Conservation (phyloP, 2,329 filamentous ascomycete species). For the Macroventuria anomochaeta region DNA sequence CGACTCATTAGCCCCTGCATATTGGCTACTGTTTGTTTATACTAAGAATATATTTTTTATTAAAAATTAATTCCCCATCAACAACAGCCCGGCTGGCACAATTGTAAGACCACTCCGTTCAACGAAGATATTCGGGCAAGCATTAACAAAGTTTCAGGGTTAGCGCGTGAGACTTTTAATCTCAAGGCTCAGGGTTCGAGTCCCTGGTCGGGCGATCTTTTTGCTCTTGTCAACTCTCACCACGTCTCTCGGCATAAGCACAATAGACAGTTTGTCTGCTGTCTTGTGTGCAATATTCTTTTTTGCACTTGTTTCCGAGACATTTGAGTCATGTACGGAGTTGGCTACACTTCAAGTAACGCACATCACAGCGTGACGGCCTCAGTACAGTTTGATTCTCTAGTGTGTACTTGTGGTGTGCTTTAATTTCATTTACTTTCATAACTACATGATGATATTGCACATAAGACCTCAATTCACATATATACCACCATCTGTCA, state of each 20-base stretch:
- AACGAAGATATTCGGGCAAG: conserved; percentile 2
- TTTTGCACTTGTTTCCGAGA: no score
- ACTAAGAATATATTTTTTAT: no score
- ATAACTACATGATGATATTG: conserved; percentile 3
- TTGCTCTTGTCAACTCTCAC: background rate
- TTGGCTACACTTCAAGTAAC: no score
- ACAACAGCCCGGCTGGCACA: conserved; percentile 12
- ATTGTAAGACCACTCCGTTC: conserved; percentile 13
- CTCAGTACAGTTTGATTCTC: no score
- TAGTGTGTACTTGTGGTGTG: no score
- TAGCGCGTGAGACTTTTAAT: conserved; percentile 41
- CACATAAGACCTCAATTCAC: conserved; percentile 8
- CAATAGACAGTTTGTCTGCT: background rate
- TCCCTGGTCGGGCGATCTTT: conserved; percentile 31
- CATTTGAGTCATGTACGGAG: no score
- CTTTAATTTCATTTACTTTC: background rate
- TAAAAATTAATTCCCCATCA: background rate
- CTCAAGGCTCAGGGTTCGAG: conserved; percentile 39
- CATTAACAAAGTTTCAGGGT: conserved; percentile 10
- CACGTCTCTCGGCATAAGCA: no score
- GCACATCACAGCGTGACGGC: no score
- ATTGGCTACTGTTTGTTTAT: no score
- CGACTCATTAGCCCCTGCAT: no score
- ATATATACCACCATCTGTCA: conserved; percentile 3
- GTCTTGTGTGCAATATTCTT: no score